Base-by-base conservation (phyloP, 2,329 filamentous ascomycete genomes). In the Xylaria sp. region DNA sequence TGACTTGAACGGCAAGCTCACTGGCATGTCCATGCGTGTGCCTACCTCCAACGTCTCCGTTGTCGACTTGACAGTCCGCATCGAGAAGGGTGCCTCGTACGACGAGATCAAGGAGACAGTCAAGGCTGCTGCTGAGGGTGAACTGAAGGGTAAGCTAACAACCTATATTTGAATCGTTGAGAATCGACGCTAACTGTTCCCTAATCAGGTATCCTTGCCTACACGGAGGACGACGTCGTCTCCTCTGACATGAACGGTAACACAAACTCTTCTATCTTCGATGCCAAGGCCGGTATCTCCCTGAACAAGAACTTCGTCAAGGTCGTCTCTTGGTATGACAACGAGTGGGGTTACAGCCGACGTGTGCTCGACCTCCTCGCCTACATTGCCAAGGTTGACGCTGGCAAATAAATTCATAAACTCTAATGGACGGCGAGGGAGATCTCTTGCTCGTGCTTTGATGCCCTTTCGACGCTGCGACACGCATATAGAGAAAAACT, bases 341-440 rank as follows among this genome's bases (percentile, higher is more conserved):
- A 98, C 87, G 94, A 98, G 88, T 97, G 93, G 93, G 95, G 93
- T 77, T 98, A 99, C 90, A 96, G 91, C 81, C 93, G 93, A 85
- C 95, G 91, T 88, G 91, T 93, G 75, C 83, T 93, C 72, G 91
- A 95, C 82, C 90, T 95, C 74, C 78, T 87, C 78, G 83, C 85
- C 81, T 90, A 93, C 85, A 86, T 93, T 74, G 84, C 90, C 80
- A 91, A 91, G 85, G 88, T 90, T 69, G 91, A 93, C 75, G 85
- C 76, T 74, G 76, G 78, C 77, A 81, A 85, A 72, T 84, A 68
- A 74, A 54, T 69, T 38, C 47, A 62, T 46, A 74, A 67, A 63
- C 66, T 73, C 11, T 74, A 71, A 72, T 47, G 31, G 29, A 46
- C 3, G 23, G 41, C 31, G 56, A 25, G 35, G 29, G 13, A 23